Evolutionary conservation across 192 early-diverging fungal species (phyloP), one percentile per base, ranked within the genome.

Genomic region (Entomortierella beljakovae): DNA sequence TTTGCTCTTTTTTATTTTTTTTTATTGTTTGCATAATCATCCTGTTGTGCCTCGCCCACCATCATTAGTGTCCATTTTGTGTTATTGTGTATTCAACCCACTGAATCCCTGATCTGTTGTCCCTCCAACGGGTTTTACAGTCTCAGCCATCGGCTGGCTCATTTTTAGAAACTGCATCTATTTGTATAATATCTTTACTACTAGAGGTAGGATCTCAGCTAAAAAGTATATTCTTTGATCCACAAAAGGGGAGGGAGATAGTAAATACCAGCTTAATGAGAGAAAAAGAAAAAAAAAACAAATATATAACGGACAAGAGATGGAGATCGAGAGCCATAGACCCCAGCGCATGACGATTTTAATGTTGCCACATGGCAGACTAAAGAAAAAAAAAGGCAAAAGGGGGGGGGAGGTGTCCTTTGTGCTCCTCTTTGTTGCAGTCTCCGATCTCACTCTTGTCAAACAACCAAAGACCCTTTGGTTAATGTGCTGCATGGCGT

Each of bases 241-340:
- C 71, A 22, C 48, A 16, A 20, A 46, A 25, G 28, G 10, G 40
- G 18, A 68, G 10, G 15, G 22, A 49, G 18, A 59, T 13, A 54
- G 15, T n/a, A 42, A 50, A 25, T 56, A 40, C 22, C 26, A 37
- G 57, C 43, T 43, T 16, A 48, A 31, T 34, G 6, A 3, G 40
- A 56, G 15, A 23, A 40, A n/a, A 38, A 31, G 68, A 35, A 61
- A 32, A 28, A 50, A 61, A 63, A 70, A 61, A 70, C 38, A 54
- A 16, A 55, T 29, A 40, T 49, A 49, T 13, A 61, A 23, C 8
- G 18, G 28, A 16, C 15, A 18, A 6, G 13, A 59, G 42, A 49
- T 49, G 48, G 51, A 62, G 63, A 65, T 65, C 63, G 38, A 66
- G 64, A 57, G 29, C 29, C 37, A 60, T 60, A 22, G 23, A 60